Evolutionary conservation across 148 eudicot species (phyloP).

Genomic region (Agrostemma githago): DNA sequence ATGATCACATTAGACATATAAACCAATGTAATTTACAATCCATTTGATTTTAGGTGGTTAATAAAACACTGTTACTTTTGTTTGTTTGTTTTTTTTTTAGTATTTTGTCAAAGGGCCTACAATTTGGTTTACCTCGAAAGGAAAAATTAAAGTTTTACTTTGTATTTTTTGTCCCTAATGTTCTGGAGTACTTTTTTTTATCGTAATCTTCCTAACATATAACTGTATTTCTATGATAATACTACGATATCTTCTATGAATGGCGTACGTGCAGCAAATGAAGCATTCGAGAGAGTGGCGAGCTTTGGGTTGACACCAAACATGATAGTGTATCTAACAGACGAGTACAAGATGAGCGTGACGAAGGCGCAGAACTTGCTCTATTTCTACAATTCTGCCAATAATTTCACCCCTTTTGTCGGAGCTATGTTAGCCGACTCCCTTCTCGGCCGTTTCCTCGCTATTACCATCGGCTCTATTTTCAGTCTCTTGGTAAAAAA

Average conservation of each 20-base stretch:
- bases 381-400: constrained; percentile 54
- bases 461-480: constrained; percentile 60
- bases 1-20: too few species aligned
- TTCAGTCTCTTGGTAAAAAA: constrained; percentile 19
- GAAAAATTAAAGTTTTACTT: too few species aligned
- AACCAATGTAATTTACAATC: too few species aligned
- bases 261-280: constrained; percentile 50
- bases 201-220: too few species aligned
- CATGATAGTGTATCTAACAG: constrained; percentile 43
- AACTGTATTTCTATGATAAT: background rate
- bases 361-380: constrained; percentile 41
- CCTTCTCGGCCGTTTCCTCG: constrained; percentile 51
- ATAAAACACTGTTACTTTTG: too few species aligned
- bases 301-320: constrained; percentile 44
- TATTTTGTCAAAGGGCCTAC: too few species aligned
- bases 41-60: too few species aligned
- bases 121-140: too few species aligned
- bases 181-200: too few species aligned
- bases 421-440: constrained; percentile 72
- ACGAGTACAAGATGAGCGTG: constrained; percentile 42
- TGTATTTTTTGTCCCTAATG: too few species aligned
- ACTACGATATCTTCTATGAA: too few species aligned
- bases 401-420: constrained; percentile 48
- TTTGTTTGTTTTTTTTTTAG: too few species aligned
- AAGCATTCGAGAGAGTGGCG: constrained; percentile 42